Evolutionary conservation across 2,329 filamentous ascomycete species (phyloP), one percentile per base, ranked within the genome.

Genomic region (Neurospora sp.): DNA sequence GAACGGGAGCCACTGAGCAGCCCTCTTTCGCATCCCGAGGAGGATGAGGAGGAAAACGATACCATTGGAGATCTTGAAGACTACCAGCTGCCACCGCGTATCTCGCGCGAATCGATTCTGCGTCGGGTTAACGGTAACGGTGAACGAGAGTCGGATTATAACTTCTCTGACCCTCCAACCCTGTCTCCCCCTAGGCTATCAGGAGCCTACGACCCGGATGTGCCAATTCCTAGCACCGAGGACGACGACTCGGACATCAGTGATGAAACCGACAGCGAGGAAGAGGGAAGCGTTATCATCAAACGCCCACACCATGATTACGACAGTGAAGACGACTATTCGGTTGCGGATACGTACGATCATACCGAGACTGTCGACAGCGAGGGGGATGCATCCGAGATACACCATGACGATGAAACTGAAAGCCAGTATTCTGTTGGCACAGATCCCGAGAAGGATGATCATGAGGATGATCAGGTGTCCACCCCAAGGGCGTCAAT

Each of bases 31-130:
- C 71, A 83, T 72, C 77, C 78, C 3, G 82, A 82, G 46, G 81
- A 83, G 36, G 78, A 78, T 10, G 81, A 84, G 13, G 87, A 89
- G 73, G 86, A 84, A 58, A 87, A 89, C 23, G 86, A 89, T 69
- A 84, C 85, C 2, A 77, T 89, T 62, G 88, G 86, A 66, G 88
- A 91, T 69, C 79, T 90, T 70, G 84, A 86, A 72, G 87, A 90
- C 70, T 91, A 90, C 75, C 85, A 91, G 73, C 81, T 91, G 15
- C 92, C 89, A 19, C 86, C 91, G 11, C 91, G 91, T 69, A 97
- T 98, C 77, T 97, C 95, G 9, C 89, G 95, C 43, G 96, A 98
- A 78, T 97, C 94, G 0, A 98, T 98, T 75, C 84, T 98, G 75
- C 90, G 92, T 68, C 93, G 95, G 72, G 90, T 97, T 69, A 93